Conservation (phyloP, 2,329 filamentous ascomycete genomes). For the Canariomyces notabilis region DNA sequence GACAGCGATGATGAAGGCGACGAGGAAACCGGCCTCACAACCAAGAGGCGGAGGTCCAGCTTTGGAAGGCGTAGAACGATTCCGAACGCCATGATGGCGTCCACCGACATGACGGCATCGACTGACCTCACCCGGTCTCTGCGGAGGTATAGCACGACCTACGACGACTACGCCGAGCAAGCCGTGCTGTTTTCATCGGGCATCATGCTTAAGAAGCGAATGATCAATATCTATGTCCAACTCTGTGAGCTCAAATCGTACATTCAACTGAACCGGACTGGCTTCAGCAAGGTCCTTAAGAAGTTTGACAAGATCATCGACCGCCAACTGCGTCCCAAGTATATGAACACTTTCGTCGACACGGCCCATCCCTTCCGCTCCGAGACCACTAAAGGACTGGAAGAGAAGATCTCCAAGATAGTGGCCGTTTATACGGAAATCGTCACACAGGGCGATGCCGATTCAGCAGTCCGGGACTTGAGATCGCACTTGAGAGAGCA, state of each 20-base stretch:
- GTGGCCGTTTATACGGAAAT: slow-evolving; percentile 77
- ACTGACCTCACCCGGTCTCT: slow-evolving; percentile 54
- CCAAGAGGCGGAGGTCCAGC: slow-evolving; percentile 34
- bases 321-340: slow-evolving; percentile 69
- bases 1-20: slow-evolving; percentile 62
- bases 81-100: slow-evolving; percentile 35
- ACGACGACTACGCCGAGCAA: slow-evolving; percentile 75
- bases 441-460: slow-evolving; percentile 74
- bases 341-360: slow-evolving; percentile 69
- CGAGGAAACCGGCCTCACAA: slow-evolving; percentile 51
- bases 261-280: slow-evolving; percentile 91
- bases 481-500: slow-evolving; percentile 90
- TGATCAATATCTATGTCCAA: slow-evolving; percentile 81
- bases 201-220: slow-evolving; percentile 88
- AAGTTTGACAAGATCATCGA: slow-evolving; percentile 98
- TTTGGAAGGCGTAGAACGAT: slow-evolving; percentile 35
- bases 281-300: slow-evolving; percentile 93
- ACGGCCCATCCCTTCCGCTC: slow-evolving; percentile 76
- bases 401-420: slow-evolving; percentile 66
- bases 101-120: slow-evolving; percentile 57
- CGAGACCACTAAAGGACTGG: slow-evolving; percentile 64
- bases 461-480: slow-evolving; percentile 75
- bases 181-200: slow-evolving; percentile 60
- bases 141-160: slow-evolving; percentile 61
- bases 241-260: slow-evolving; percentile 95